These are phyloP conservation scores for Dalechampia spathulata DNA, from an alignment of 441 rosid species.

Conservation along the genomic window DNA sequence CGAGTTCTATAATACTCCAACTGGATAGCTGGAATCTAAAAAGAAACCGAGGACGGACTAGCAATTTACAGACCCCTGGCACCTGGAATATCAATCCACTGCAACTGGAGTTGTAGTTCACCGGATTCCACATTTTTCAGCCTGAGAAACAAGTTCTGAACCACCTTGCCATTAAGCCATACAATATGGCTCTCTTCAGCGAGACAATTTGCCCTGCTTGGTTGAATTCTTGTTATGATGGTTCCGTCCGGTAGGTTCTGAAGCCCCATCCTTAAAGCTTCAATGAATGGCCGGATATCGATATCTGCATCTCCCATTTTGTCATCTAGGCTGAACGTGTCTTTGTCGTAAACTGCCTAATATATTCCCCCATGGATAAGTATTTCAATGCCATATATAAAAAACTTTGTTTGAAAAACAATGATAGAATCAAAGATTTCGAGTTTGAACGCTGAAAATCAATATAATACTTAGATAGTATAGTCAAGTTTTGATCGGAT, in stretches of 20 bases:
- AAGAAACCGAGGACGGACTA: too few species aligned
- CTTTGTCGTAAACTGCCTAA: constrained; percentile 61
- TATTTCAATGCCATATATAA: constrained; percentile 24
- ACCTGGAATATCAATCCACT: constrained; percentile 71
- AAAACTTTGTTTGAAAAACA: too few species aligned
- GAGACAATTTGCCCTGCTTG: constrained; percentile 47
- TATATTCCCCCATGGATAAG: constrained; percentile 14
- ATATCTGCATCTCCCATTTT: constrained; percentile 91
- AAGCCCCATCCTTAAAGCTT: constrained; percentile 41
- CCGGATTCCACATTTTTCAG: constrained; percentile 61
- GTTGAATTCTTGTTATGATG: constrained; percentile 37
- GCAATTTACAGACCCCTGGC: constrained; percentile 38
- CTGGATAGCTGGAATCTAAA: too few species aligned
- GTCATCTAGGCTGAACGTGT: constrained; percentile 66
- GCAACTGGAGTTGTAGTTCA: constrained; percentile 59
- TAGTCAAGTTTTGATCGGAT: too few species aligned
- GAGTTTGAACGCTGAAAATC: too few species aligned
- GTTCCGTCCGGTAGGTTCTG: constrained; percentile 41
- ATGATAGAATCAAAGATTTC: too few species aligned
- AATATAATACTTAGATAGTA: too few species aligned
- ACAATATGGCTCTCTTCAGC: constrained; percentile 49
- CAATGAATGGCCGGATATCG: constrained; percentile 43
- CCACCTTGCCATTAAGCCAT: constrained; percentile 45
- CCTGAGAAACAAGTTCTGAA: constrained; percentile 53
- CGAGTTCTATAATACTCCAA: too few species aligned